phyloP scores from a whole-genome alignment of 2,329 filamentous ascomycete species.

The Beauveria varroae region DNA sequence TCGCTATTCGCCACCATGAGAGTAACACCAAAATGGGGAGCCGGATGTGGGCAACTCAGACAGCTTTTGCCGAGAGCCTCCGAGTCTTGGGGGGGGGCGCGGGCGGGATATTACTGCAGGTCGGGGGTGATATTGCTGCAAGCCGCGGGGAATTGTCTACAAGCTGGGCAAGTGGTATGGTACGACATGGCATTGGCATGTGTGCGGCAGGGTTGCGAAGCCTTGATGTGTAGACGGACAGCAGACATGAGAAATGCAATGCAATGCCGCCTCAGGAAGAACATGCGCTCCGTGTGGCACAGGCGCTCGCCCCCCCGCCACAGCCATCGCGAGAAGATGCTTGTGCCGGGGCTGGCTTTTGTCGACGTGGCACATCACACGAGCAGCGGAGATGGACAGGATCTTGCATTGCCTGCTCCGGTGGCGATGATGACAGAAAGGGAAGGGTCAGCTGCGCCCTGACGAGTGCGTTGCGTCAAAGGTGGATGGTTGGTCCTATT shows the following conservation, averaged over 20 bases:
- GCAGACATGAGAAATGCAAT: too few species aligned
- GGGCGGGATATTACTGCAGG: not conserved
- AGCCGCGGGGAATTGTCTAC: not conserved
- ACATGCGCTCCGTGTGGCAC: not conserved
- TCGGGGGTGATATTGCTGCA: not conserved
- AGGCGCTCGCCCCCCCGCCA: not conserved
- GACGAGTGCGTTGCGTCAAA: not conserved
- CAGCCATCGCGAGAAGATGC: not conserved
- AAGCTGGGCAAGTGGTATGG: not conserved
- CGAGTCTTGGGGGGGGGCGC: not conserved
- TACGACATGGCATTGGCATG: too few species aligned
- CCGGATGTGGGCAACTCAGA: not conserved
- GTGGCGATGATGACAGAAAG: not conserved
- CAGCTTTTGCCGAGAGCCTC: not conserved
- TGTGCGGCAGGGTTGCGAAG: too few species aligned
- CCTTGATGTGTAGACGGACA: too few species aligned
- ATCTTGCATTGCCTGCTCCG: not conserved
- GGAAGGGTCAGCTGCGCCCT: not conserved
- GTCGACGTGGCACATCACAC: constrained; percentile 10
- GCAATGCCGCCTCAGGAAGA: too few species aligned
- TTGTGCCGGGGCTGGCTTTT: not conserved
- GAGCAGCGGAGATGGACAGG: constrained; percentile 7
- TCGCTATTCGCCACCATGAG: not conserved
- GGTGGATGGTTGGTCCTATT: not conserved
- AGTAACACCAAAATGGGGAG: not conserved